Evolutionary conservation across 305 asterid genomes (phyloP), one percentile per base, ranked within the genome.

Genomic region (Coffea humblotiana): DNA sequence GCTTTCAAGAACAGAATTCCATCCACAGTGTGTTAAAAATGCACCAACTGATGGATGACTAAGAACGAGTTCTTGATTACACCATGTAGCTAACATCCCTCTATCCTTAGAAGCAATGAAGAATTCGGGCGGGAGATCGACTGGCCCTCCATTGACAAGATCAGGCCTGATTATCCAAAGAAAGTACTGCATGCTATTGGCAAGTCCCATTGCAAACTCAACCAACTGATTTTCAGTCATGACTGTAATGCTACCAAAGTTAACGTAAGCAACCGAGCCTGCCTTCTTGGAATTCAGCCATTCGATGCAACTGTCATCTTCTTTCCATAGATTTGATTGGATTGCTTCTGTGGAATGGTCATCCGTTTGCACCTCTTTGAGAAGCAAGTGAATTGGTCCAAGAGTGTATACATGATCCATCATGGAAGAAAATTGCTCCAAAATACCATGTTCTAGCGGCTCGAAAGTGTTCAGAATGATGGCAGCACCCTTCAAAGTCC

Each of bases 131-230:
- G 82, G 76, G 13, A 71, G 70, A 16, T 25, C 40, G 0, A 11
- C 48, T 3, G 27, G 32, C 14, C 72, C 72, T 43, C 56, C 72
- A 7, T 43, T 21, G n/a, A 76, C 72, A 25, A 76, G 79, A 67
- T 75, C 76, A 3, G 80, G 72, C 32, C 83, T 68, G 0, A 80
- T 70, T 8, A 80, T 80, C 83, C 83, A 80, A 16, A 80, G 29
- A 43, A 80, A 80, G 49, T 6, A 43, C 4, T 80, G 83, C 64
- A 16, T 75, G 64, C 79, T 66, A 4, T 75, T 74, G 10, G 83
- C 83, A 19, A 80, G 76, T 19, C 83, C 79, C 76, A 76, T 67
- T 27, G 83, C 83, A 54, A 80, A 80, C 49, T 80, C 83, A 18
- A 14, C 35, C 64, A 80, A 15, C 12, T 80, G 83, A 16, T 67